These are phyloP conservation scores for Hypomontagnella monticulosa DNA, from an alignment of 495 filamentous ascomycete genomes.

Conservation along the genomic window DNA sequence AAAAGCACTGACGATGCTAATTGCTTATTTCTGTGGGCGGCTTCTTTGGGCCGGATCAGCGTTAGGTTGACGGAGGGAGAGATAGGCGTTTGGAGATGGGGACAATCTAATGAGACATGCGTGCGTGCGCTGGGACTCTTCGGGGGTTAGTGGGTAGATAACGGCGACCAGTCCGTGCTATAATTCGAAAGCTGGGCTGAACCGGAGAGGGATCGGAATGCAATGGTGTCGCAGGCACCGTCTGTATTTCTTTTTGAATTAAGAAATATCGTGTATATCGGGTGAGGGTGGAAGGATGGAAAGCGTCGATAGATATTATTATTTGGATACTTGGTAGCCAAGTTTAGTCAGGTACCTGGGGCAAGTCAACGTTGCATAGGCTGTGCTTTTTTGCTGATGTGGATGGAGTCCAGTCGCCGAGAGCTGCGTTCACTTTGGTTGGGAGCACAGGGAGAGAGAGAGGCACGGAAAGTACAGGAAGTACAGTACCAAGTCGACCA, in stretches of 20 bases:
- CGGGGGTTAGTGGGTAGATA: slow-evolving; percentile 20
- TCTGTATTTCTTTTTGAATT: slow-evolving; percentile 20
- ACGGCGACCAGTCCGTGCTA: slow-evolving; percentile 4
- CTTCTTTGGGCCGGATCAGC: slow-evolving; percentile 37
- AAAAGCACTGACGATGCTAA: slow-evolving; percentile 34
- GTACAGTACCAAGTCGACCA: no score
- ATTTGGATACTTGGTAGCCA: slow-evolving; percentile 28
- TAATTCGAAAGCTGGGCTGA: not conserved
- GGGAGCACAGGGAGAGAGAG: not conserved
- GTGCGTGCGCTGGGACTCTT: slow-evolving; percentile 26
- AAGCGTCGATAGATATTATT: slow-evolving; percentile 16
- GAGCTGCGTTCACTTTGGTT: slow-evolving; percentile 34
- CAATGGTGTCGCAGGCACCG: slow-evolving; percentile 14
- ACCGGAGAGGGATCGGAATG: slow-evolving; percentile 12
- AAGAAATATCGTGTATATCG: slow-evolving; percentile 33
- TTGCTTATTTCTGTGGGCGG: slow-evolving; percentile 36
- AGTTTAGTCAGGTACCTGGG: slow-evolving; percentile 40
- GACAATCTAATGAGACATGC: slow-evolving; percentile 38
- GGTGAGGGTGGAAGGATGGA: slow-evolving; percentile 32
- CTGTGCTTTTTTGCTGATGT: slow-evolving; percentile 41
- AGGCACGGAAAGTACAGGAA: no score
- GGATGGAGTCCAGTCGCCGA: slow-evolving; percentile 41
- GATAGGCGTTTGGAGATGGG: slow-evolving; percentile 38
- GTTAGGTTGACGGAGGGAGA: slow-evolving; percentile 33
- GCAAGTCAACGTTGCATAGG: slow-evolving; percentile 44